Percentiles rank a stretch among this genome's conserved stretches.
Evolutionary conservation across 176 grass and related monocot genomes (phyloP).

Genomic region (Melocanna baccifera): DNA sequence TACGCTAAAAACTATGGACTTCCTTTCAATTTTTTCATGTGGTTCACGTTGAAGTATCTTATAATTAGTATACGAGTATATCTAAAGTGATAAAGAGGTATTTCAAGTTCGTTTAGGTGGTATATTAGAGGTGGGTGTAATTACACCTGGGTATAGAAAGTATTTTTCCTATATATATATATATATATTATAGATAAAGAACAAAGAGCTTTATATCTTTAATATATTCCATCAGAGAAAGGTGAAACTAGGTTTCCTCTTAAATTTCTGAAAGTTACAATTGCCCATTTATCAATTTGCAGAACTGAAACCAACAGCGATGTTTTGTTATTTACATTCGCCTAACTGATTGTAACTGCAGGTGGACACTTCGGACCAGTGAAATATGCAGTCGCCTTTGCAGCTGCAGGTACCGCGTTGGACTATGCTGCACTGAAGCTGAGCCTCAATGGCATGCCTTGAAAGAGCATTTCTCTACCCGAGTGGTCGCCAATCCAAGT

Average conservation of each 20-base stretch:
- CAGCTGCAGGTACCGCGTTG: conserved; percentile 52
- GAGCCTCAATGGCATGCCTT: conserved; percentile 38
- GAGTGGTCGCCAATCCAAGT: conserved; percentile 89
- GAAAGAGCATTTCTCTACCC: conserved; percentile 27
- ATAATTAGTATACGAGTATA: too few relatives aligned
- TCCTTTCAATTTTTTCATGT: too few relatives aligned
- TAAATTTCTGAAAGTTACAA: background rate
- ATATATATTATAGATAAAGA: too few relatives aligned
- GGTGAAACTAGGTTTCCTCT: background rate
- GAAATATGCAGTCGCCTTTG: conserved; percentile 66
- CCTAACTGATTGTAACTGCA: conserved; percentile 14
- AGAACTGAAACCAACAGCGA: background rate
- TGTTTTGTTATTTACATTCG: background rate
- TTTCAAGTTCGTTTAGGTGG: too few relatives aligned
- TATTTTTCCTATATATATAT: too few relatives aligned
- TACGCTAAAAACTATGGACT: too few relatives aligned
- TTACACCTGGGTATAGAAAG: too few relatives aligned
- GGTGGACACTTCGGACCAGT: conserved; percentile 75
- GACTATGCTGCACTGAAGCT: conserved; percentile 54
- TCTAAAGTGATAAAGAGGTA: too few relatives aligned
- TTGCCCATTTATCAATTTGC: background rate
- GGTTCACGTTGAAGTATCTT: too few relatives aligned
- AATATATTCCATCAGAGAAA: background rate
- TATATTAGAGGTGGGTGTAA: too few relatives aligned
- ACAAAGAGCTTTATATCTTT: conserved; percentile 5